Conservation (phyloP, 768 basidiomycete species). For the Amanita rimosa region DNA sequence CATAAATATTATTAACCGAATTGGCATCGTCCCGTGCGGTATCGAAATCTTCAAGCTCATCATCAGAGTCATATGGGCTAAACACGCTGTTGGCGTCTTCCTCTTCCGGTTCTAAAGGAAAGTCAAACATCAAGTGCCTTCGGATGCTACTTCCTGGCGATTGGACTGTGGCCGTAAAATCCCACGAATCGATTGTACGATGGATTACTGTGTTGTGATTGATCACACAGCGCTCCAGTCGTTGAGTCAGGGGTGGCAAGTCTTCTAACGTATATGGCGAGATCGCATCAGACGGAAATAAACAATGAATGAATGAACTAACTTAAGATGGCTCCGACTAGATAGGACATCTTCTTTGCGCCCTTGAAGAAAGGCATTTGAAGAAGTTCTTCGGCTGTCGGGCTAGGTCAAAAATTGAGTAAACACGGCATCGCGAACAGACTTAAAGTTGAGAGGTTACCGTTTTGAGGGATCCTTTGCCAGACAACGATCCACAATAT, state of each 20-base stretch:
- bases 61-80: slow-evolving; percentile 3
- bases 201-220: slow-evolving; percentile 20
- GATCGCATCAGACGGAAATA: background rate
- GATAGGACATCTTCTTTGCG: slow-evolving; percentile 69
- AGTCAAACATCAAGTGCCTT: background rate
- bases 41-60: background rate
- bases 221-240: slow-evolving; percentile 57
- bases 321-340: slow-evolving; percentile 71
- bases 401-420: slow-evolving; percentile 28
- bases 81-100: slow-evolving; percentile 3
- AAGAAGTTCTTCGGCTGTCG: slow-evolving; percentile 68
- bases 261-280: slow-evolving; percentile 26
- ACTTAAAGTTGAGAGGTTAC: slow-evolving; percentile 22
- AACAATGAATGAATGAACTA: background rate
- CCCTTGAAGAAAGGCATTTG: slow-evolving; percentile 68
- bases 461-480: slow-evolving; percentile 75
- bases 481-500: slow-evolving; percentile 74
- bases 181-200: slow-evolving; percentile 70
- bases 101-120: background rate
- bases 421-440: background rate
- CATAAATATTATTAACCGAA: background rate
- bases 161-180: slow-evolving; percentile 46
- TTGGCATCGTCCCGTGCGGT: background rate
- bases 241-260: slow-evolving; percentile 59
- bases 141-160: slow-evolving; percentile 13